Evolutionary conservation across 1,284 basidiomycete genomes (phyloP).

Genomic region (Phellopilus nigrolimitatus): DNA sequence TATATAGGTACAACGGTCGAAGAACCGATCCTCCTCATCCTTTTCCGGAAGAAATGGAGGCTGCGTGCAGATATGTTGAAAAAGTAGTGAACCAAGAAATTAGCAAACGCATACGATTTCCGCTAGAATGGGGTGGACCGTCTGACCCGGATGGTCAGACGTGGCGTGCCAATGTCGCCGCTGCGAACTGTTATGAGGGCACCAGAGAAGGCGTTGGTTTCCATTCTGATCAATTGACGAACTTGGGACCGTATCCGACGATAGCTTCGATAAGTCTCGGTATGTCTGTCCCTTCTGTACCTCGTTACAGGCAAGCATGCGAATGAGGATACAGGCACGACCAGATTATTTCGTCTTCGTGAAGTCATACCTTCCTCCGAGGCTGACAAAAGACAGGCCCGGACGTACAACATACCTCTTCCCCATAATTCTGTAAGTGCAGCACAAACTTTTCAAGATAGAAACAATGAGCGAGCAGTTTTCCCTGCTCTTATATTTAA

Average conservation of each 20-base stretch:
- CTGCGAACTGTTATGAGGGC: conserved; percentile 87
- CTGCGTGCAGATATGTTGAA: conserved; percentile 76
- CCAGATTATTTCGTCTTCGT: conserved; percentile 72
- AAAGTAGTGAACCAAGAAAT: conserved; percentile 74
- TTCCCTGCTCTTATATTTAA: conserved; percentile 6
- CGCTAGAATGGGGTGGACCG: conserved; percentile 69
- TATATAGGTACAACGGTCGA: conserved; percentile 73
- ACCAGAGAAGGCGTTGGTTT: conserved; percentile 80
- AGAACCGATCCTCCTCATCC: conserved; percentile 47
- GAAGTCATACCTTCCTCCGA: conserved; percentile 66
- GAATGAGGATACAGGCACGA: conserved; percentile 46
- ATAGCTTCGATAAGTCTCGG: conserved; percentile 94
- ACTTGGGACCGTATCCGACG: conserved; percentile 87
- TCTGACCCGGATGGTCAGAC: conserved; percentile 32
- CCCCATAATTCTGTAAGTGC: conserved; percentile 75
- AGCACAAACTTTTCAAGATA: not conserved
- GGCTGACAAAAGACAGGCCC: conserved; percentile 46
- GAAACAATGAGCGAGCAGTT: not conserved
- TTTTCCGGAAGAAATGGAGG: conserved; percentile 73
- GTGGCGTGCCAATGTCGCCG: conserved; percentile 90
- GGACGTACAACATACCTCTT: conserved; percentile 82
- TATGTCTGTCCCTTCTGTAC: conserved; percentile 26
- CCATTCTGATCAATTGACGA: conserved; percentile 75
- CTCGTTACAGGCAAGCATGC: conserved; percentile 11
- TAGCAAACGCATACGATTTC: conserved; percentile 53